These are phyloP conservation scores for Capsicum rhomboideum DNA, from an alignment of 257 asterid genomes.

Conservation along the genomic window DNA sequence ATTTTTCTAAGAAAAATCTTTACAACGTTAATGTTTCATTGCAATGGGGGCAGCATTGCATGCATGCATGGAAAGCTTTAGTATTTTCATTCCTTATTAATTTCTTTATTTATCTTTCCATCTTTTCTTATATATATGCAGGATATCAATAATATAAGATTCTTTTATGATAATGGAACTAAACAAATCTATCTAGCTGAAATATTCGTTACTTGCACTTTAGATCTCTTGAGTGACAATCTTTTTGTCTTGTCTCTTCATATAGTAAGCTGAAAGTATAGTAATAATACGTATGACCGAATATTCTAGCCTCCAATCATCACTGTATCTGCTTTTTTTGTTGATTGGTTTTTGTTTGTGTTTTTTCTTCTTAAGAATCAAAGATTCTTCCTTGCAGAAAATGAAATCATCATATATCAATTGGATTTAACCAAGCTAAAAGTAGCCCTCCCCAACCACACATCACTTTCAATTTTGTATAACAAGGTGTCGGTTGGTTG, in stretches of 20 bases:
- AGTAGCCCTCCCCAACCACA: neutral
- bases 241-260: conserved; percentile 17
- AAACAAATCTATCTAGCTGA: no score
- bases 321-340: neutral
- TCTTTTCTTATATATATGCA: neutral
- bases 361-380: conserved; percentile 1
- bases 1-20: no score
- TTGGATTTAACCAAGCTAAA: neutral
- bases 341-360: neutral
- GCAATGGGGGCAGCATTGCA: no score
- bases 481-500: conserved; percentile 37
- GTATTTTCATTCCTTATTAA: neutral
- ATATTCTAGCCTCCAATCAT: conserved; percentile 11
- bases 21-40: no score
- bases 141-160: no score
- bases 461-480: conserved; percentile 49
- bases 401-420: conserved; percentile 4
- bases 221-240: conserved; percentile 42
- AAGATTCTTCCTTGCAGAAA: conserved; percentile 25
- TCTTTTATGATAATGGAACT: neutral
- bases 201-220: conserved; percentile 77
- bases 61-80: no score
- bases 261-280: conserved; percentile 66
- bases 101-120: neutral
- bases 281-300: conserved; percentile 7